Percentiles rank a stretch among this genome's conserved stretches.
phyloP scores from a whole-genome alignment of 1,139 yeast genomes.

The Saccharomycopsis crataegensis region DNA sequence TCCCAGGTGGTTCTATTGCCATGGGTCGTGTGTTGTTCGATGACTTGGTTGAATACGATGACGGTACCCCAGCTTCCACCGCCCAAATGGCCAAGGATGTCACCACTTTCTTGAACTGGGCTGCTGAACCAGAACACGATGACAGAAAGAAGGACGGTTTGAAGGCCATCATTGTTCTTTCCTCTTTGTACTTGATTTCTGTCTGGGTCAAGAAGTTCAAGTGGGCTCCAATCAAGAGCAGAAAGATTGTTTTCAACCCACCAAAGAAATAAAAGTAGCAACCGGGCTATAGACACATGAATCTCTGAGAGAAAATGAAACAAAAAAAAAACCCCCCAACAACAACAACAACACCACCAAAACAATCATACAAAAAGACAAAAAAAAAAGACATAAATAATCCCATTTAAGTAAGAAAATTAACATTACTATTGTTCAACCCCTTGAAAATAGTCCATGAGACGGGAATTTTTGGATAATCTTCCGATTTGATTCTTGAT shows the following conservation, averaged over 20 bases:
- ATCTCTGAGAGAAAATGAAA: too few relatives aligned
- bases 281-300: not conserved
- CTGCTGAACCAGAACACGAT: conserved; percentile 97
- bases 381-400: not conserved
- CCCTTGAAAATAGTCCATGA: too few relatives aligned
- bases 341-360: not conserved
- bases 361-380: not conserved
- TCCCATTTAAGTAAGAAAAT: not conserved
- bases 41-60: conserved; percentile 96
- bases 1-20: conserved; percentile 99
- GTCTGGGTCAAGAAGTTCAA: conserved; percentile 97
- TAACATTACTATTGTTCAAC: not conserved
- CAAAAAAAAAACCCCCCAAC: not conserved
- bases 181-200: conserved; percentile 74
- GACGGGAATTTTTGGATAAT: too few relatives aligned
- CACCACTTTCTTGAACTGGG: conserved; percentile 93
- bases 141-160: conserved; percentile 96
- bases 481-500: too few relatives aligned
- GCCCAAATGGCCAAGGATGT: conserved; percentile 99
- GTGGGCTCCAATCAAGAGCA: conserved; percentile 93
- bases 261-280: conserved; percentile 47
- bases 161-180: conserved; percentile 77
- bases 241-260: conserved; percentile 91
- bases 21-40: conserved; percentile 98
- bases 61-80: conserved; percentile 97